These are phyloP conservation scores for Gossypium trilobum DNA, from an alignment of 441 rosid species.

Conservation along the genomic window DNA sequence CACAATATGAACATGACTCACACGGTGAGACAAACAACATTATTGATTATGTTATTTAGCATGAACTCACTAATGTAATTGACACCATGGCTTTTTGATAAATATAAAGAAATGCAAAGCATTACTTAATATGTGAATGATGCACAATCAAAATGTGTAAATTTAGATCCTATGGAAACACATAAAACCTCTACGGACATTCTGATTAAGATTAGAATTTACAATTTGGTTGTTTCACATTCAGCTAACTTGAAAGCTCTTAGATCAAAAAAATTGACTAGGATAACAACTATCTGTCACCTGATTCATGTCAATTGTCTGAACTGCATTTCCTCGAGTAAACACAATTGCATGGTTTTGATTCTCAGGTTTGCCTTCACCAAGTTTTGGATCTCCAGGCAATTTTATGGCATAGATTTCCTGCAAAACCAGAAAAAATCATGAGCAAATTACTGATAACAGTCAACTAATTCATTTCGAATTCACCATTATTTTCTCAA, in stretches of 20 bases:
- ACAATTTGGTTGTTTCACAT: background rate
- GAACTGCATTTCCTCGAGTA: conserved; percentile 95
- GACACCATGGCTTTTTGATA: background rate
- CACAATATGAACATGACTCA: background rate
- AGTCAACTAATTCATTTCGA: background rate
- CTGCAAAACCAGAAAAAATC: conserved; percentile 32
- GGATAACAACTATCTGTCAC: conserved; percentile 25
- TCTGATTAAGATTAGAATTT: too few relatives aligned
- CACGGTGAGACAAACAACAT: background rate
- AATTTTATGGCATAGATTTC: conserved; percentile 86
- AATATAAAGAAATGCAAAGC: too few relatives aligned
- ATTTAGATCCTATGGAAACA: background rate
- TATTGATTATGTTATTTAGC: background rate
- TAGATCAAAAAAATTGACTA: background rate
- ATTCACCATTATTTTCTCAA: background rate
- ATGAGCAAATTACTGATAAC: background rate
- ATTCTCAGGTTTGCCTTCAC: conserved; percentile 99
- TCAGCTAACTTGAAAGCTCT: background rate
- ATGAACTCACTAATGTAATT: background rate
- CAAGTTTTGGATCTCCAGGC: conserved; percentile 96
- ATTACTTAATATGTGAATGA: too few relatives aligned
- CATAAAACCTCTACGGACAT: background rate
- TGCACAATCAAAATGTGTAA: background rate
- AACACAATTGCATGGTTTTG: conserved; percentile 95
- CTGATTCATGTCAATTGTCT: conserved; percentile 99